Conservation (phyloP, 805 yeast species). For the Sporopachydermia lactativora region DNA sequence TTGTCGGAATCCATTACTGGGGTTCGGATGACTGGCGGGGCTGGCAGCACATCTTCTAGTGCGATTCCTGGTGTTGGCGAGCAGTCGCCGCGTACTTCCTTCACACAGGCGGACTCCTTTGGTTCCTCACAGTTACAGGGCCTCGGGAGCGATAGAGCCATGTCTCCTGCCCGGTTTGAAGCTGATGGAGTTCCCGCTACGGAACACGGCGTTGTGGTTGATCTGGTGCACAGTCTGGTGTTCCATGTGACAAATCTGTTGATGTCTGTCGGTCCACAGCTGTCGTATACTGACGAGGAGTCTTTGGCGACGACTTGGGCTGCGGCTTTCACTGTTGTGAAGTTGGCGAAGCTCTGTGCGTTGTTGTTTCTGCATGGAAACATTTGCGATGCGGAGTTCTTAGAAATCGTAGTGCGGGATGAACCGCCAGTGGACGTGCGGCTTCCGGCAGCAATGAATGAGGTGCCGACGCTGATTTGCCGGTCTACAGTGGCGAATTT, state of each 20-base stretch:
- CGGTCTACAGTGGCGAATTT: neutral
- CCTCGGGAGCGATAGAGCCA: neutral
- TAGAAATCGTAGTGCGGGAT: neutral
- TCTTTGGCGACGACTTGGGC: neutral
- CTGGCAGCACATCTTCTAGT: neutral
- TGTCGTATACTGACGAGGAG: neutral
- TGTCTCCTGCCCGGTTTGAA: neutral
- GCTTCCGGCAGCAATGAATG: neutral
- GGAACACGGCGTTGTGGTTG: neutral
- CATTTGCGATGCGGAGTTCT: neutral
- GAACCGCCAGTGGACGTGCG: neutral
- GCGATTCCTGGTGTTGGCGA: neutral
- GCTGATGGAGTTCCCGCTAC: neutral
- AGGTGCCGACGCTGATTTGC: neutral
- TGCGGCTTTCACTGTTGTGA: neutral
- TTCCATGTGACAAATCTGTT: neutral
- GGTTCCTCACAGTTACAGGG: neutral
- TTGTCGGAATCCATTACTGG: neutral
- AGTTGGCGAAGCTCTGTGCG: neutral
- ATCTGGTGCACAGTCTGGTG: neutral
- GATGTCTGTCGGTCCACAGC: neutral
- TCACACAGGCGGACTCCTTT: neutral
- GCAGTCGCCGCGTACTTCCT: neutral
- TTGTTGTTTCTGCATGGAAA: neutral
- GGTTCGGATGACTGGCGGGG: too few relatives aligned